Base-by-base conservation (phyloP, 495 filamentous ascomycete species). In the Endocarpon pusillum region DNA sequence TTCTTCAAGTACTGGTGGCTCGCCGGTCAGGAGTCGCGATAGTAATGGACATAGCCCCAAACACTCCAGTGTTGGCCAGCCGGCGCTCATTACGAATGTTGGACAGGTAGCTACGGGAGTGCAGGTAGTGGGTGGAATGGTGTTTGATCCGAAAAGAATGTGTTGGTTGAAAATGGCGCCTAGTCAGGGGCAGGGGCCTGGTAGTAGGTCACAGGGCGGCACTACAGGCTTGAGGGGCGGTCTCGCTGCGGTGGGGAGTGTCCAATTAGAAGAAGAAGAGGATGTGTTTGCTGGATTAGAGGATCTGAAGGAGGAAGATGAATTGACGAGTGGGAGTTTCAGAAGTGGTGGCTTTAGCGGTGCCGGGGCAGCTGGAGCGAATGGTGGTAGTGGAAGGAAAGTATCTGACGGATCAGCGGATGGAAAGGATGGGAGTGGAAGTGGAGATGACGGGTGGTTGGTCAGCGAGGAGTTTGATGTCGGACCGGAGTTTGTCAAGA, bases 401-500 rank as follows among this genome's bases (percentile, higher is more conserved):
- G 44, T 43, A 21, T 44, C 49, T 5, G 51, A 55, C 36, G 64
- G 64, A 8, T 52, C 55, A 11, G 24, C 35, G 6, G 31, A 39
- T 30, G 47, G 44, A 31, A 48, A 33, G 39, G 61, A 61, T 40
- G 62, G 60, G 40, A 52, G 48, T 26, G 60, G 56, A 24, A 57
- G 58, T 27, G 57, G 57, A 5, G 61, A 58, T 3, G 78, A 85
- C 38, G 78, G 85, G 45, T 81, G 78, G 68, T 67, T 83, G 19
- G 81, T 91, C 18, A 84, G 82, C 9, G 89, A 97, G 53, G 89
- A 96, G 52, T 97, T 96, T 48, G 89, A 97, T 52, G 80, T 97
- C 30, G 89, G 89, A 1, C 91, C 91, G 3, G 81, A 85, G 54
- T 97, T 94, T 48, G 76, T 96, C 32, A 68, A 73, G 41, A 67